phyloP scores from a whole-genome alignment of 257 asterid species.

The Ilex asprella region DNA sequence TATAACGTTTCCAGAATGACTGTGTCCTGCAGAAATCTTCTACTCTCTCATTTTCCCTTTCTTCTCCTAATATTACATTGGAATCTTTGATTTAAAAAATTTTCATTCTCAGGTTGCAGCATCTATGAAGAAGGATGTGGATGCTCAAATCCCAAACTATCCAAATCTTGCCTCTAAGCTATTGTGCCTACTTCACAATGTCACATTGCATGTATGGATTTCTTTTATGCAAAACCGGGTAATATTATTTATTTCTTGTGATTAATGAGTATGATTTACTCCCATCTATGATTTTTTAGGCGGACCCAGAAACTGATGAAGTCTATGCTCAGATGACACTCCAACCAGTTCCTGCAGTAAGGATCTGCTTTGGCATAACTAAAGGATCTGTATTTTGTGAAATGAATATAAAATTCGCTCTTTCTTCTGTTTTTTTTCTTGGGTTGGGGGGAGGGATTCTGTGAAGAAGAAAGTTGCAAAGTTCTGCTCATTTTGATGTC shows the following conservation, averaged over 20 bases:
- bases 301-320: conserved; percentile 95
- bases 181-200: conserved; percentile 83
- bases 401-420: not conserved
- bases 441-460: conserved; percentile 2
- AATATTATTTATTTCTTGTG: too few species aligned
- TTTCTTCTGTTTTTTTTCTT: not conserved
- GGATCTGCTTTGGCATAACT: conserved; percentile 13
- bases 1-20: not conserved
- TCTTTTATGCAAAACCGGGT: too few species aligned
- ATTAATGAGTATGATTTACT: too few species aligned
- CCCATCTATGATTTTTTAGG: conserved; percentile 32
- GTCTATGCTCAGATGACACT: conserved; percentile 99
- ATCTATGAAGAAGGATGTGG: conserved; percentile 93
- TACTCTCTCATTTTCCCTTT: not conserved
- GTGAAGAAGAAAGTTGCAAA: too few species aligned
- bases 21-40: not conserved
- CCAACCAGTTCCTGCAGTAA: conserved; percentile 50
- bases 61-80: not conserved
- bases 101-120: conserved; percentile 68
- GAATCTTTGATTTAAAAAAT: not conserved
- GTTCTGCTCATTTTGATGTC: conserved; percentile 8
- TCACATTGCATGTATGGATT: conserved; percentile 75
- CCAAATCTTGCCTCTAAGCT: conserved; percentile 93
- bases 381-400: conserved; percentile 26
- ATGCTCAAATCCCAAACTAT: conserved; percentile 68